phyloP scores from a whole-genome alignment of 2,329 filamentous ascomycete genomes.

The Neopestalotiopsis sp. region DNA sequence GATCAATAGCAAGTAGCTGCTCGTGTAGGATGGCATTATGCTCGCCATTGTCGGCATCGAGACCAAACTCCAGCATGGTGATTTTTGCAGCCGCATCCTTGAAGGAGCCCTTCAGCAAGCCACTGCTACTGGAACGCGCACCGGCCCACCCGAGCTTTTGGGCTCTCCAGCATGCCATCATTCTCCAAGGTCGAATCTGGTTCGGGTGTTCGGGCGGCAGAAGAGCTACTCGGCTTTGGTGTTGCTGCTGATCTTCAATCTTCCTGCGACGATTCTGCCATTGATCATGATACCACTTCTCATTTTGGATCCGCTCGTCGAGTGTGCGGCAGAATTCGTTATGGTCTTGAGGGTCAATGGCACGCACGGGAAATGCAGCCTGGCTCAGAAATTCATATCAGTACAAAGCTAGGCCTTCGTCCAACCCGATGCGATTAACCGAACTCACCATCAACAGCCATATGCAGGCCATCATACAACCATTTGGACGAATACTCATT shows the following conservation, averaged over 20 bases:
- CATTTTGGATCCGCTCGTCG: too few species aligned
- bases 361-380: not conserved
- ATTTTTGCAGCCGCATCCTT: not conserved
- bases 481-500: not conserved
- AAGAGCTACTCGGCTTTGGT: not conserved
- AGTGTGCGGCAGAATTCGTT: too few species aligned
- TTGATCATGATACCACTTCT: too few species aligned
- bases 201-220: not conserved
- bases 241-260: not conserved
- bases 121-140: not conserved
- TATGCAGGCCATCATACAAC: not conserved
- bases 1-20: not conserved
- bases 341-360: not conserved
- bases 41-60: not conserved
- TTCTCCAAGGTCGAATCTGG: not conserved
- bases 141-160: not conserved
- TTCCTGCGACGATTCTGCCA: not conserved
- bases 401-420: not conserved
- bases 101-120: not conserved
- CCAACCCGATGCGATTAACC: too few species aligned
- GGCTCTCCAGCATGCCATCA: not conserved
- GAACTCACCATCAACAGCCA: not conserved
- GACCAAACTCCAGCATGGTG: not conserved
- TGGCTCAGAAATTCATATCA: not conserved
- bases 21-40: not conserved